Evolutionary conservation across 2,329 filamentous ascomycete genomes (phyloP).

Genomic region (Tricladium varicosporioides): DNA sequence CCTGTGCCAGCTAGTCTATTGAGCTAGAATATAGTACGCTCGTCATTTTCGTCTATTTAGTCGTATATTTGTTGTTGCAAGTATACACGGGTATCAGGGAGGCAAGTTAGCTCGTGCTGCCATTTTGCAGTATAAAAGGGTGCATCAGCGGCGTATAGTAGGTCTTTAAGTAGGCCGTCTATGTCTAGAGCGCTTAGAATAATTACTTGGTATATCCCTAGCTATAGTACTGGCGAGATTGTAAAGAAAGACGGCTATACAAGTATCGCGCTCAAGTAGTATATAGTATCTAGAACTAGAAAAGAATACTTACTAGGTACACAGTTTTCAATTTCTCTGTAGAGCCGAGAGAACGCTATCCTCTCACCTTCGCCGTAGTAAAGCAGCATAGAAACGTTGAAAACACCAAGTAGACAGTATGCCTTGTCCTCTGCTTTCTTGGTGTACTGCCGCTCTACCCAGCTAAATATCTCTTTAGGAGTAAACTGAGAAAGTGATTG

Average conservation of each 20-base stretch:
- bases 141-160: conserved; percentile 12
- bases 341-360: conserved; percentile 35
- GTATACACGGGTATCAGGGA: conserved; percentile 27
- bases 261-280: too few relatives aligned
- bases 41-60: conserved; percentile 18
- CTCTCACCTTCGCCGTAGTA: conserved; percentile 23
- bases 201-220: too few relatives aligned
- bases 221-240: too few relatives aligned
- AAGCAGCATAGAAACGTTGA: conserved; percentile 36
- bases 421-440: conserved; percentile 40
- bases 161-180: too few relatives aligned
- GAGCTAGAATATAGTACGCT: conserved; percentile 33
- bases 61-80: conserved; percentile 24
- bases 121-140: conserved; percentile 21
- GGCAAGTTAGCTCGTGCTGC: conserved; percentile 27
- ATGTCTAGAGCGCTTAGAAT: too few relatives aligned
- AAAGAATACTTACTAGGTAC: too few relatives aligned
- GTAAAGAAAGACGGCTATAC: too few relatives aligned
- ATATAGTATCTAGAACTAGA: too few relatives aligned
- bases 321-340: conserved; percentile 27
- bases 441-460: conserved; percentile 38
- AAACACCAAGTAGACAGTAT: conserved; percentile 44
- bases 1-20: conserved; percentile 27
- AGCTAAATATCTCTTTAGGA: conserved; percentile 33
- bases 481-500: conserved; percentile 7